phyloP scores from a whole-genome alignment of 2,329 filamentous ascomycete genomes.

The Cladophialophora carrionii region DNA sequence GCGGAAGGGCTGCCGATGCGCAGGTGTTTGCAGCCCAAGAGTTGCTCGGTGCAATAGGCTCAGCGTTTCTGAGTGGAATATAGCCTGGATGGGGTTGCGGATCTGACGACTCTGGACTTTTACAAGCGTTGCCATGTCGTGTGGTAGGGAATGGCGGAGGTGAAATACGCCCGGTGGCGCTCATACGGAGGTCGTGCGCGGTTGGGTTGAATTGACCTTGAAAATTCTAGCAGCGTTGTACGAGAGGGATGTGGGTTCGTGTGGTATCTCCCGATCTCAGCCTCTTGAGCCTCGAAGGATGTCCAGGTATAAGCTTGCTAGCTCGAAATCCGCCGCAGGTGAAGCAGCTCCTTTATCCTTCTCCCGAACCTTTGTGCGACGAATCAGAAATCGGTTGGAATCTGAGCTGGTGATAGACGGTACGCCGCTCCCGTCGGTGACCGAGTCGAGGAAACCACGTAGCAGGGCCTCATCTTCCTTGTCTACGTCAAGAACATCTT shows the following conservation, averaged over 20 bases:
- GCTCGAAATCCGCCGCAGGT: slow-evolving; percentile 23
- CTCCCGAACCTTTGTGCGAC: slow-evolving; percentile 15
- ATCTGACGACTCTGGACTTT: neutral
- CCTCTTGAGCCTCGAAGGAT: slow-evolving; percentile 29
- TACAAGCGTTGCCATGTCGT: neutral
- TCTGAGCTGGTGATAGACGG: slow-evolving; percentile 20
- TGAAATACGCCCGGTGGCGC: neutral
- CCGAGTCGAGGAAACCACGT: slow-evolving; percentile 26
- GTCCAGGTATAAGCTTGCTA: slow-evolving; percentile 35
- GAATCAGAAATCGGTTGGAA: slow-evolving; percentile 19
- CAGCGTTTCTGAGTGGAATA: neutral
- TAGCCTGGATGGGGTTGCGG: neutral
- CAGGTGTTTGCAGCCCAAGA: neutral
- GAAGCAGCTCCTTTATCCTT: slow-evolving; percentile 7
- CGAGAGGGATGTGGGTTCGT: neutral
- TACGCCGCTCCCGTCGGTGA: slow-evolving; percentile 31
- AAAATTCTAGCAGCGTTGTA: neutral
- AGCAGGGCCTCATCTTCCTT: slow-evolving; percentile 32
- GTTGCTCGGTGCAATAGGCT: neutral
- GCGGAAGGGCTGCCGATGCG: neutral
- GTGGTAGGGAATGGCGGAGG: neutral
- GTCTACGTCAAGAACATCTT: slow-evolving; percentile 7
- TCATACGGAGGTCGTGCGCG: neutral
- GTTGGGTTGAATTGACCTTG: neutral
- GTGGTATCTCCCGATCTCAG: neutral